Evolutionary conservation across 108 stramenopile species (phyloP), one percentile per base, ranked within the genome.

Genomic region (Cyclotella choctawhatcheeana): DNA sequence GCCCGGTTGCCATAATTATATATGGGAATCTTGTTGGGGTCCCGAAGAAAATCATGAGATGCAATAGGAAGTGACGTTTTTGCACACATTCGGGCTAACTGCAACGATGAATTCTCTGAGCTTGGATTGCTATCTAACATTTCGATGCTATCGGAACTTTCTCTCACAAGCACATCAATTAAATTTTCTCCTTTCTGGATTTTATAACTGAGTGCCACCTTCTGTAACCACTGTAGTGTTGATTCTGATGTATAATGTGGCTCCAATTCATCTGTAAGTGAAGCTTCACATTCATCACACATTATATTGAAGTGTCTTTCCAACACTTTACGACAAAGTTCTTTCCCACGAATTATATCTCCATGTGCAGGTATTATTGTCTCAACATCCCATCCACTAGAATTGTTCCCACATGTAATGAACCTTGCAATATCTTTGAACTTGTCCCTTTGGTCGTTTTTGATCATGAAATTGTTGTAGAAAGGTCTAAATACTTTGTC

Each of bases 381-480:
- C 44, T 92, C 87, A 18, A 86, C 76, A 44, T 91, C 90, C 93
- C 93, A 95, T 17, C 63, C 75, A 40, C 33, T 34, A 10, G 62
- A 61, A 26, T 17, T 10, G 34, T 70, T 40, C 4, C 71, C 77
- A 35, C 77, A 82, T 3, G 79, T 67, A 16, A 82, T 69, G 34
- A 62, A 77, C 13, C 50, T 47, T 27, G 82, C 77, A 47, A 82
- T 68, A 25, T 82, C 43, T 25, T 50, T 43, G 53, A 74, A 82
- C 47, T 67, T 70, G 13, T 88, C 59, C 25, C 67, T 63, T 40
- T 74, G 54, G 33, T 80, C 78, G 55, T 79, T 65, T 55, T 80
- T 81, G 0, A 92, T 74, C 94, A 95, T 95, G 58, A 95, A 82
- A 40, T 90, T 89, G 67, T 83, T 86, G 82, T 87, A 93, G 44